Evolutionary conservation across 139 green algal genomes (phyloP).

Genomic region (Picocystis salinarum): DNA sequence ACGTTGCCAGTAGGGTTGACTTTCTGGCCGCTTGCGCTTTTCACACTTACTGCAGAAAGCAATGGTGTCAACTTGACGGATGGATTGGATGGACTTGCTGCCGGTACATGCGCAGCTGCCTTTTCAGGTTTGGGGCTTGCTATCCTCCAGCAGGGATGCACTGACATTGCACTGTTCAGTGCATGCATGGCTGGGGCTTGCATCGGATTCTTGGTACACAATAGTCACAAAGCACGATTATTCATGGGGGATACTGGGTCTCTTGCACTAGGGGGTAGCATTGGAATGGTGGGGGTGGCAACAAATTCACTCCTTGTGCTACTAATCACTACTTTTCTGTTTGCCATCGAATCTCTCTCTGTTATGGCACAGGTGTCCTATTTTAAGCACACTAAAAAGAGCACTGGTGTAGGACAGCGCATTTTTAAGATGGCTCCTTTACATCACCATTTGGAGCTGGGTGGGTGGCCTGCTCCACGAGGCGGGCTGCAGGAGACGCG

Average conservation of each 20-base stretch:
- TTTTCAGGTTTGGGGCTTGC: constrained; percentile 14
- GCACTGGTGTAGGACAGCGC: constrained; percentile 8
- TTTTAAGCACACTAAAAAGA: constrained; percentile 18
- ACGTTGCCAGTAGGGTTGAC: neutral
- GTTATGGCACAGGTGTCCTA: constrained; percentile 23
- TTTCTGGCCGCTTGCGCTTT: constrained; percentile 15
- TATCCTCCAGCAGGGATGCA: neutral
- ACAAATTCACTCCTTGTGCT: no score
- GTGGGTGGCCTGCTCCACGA: neutral
- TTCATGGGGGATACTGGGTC: constrained; percentile 42
- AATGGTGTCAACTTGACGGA: constrained; percentile 40
- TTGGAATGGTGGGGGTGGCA: constrained; percentile 11
- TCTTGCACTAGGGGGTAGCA: constrained; percentile 18
- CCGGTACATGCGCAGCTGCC: constrained; percentile 7
- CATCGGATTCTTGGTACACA: constrained; percentile 23
- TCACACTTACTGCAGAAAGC: constrained; percentile 18
- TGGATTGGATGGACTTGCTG: constrained; percentile 29
- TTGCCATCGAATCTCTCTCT: constrained; percentile 16
- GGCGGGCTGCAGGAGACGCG: neutral
- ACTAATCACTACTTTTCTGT: constrained; percentile 11
- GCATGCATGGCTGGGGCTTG: constrained; percentile 16
- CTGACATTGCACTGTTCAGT: constrained; percentile 7
- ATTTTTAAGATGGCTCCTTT: constrained; percentile 9
- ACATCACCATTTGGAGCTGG: neutral
- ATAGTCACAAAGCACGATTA: constrained; percentile 19